A percentile compares a stretch with the other conserved stretches of the same genome.
Conservation (phyloP, 1,284 basidiomycete species). For the Puccinia hordei region DNA sequence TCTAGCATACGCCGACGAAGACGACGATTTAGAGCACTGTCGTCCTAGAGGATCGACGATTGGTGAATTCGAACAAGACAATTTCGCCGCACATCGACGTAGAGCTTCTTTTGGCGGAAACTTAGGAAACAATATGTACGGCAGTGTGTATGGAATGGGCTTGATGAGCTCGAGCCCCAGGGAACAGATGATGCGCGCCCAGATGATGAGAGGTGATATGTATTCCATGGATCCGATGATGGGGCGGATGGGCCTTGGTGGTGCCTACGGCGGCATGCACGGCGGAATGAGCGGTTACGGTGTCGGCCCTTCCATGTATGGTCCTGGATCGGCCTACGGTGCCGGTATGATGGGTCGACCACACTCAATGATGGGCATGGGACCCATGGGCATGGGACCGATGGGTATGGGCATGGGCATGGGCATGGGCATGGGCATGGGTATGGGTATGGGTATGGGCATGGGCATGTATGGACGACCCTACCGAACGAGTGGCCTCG, state of each 20-base stretch:
- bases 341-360: slow-evolving; percentile 28
- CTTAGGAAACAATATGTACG: slow-evolving; percentile 10
- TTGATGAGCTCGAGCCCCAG: slow-evolving; percentile 15
- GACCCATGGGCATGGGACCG: background rate
- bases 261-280: slow-evolving; percentile 31
- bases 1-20: slow-evolving; percentile 1
- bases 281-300: slow-evolving; percentile 31
- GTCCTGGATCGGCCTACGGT: slow-evolving; percentile 28
- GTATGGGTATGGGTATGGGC: background rate
- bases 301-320: slow-evolving; percentile 10
- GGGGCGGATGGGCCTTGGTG: slow-evolving; percentile 22
- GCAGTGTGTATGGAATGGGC: slow-evolving; percentile 20
- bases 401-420: slow-evolving; percentile 13
- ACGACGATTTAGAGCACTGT: slow-evolving; percentile 29
- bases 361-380: slow-evolving; percentile 12
- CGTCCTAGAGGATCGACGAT: slow-evolving; percentile 35
- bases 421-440: background rate
- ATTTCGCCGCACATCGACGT: slow-evolving; percentile 12
- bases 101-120: background rate
- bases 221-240: slow-evolving; percentile 35
- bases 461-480: slow-evolving; percentile 2
- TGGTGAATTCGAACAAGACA: slow-evolving; percentile 25
- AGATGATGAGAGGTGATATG: slow-evolving; percentile 34
- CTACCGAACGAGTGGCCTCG: slow-evolving; percentile 39
- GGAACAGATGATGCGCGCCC: slow-evolving; percentile 34